phyloP scores from a whole-genome alignment of 2,329 filamentous ascomycete genomes.

The Xylariaceae sp. region DNA sequence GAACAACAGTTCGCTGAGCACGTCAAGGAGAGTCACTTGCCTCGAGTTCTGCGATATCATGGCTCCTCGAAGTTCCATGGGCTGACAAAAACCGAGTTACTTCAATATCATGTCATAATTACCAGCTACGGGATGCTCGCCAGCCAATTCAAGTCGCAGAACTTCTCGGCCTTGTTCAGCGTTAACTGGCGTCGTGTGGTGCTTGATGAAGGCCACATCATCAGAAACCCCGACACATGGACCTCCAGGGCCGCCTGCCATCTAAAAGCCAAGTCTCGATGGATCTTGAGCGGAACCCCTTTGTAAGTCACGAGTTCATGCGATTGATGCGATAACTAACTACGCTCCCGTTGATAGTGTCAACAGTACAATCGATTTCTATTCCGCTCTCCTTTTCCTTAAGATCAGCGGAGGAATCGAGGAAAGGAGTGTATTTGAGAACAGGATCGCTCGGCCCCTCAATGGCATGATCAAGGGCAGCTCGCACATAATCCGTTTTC shows the following conservation, averaged over 20 bases:
- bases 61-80: conserved; percentile 36
- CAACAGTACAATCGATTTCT: conserved; percentile 76
- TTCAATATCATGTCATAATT: conserved; percentile 68
- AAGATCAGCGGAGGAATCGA: conserved; percentile 71
- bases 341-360: conserved; percentile 40
- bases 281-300: conserved; percentile 76
- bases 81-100: conserved; percentile 43
- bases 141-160: conserved; percentile 54
- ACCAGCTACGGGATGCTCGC: conserved; percentile 78
- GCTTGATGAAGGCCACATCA: conserved; percentile 77
- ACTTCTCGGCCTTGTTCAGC: conserved; percentile 37
- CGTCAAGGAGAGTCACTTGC: conserved; percentile 55
- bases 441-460: conserved; percentile 64
- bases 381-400: conserved; percentile 73
- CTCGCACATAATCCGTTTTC: conserved; percentile 39
- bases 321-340: conserved; percentile 24
- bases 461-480: conserved; percentile 17
- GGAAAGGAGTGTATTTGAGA: conserved; percentile 67
- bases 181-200: conserved; percentile 73
- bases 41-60: conserved; percentile 71
- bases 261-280: conserved; percentile 65
- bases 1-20: conserved; percentile 71
- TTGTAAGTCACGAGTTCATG: conserved; percentile 46
- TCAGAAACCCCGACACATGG: conserved; percentile 72
- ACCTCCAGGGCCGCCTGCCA: conserved; percentile 62